Evolutionary conservation across 352 stramenopile species (phyloP).

Genomic region (Globisporangium radiosum): DNA sequence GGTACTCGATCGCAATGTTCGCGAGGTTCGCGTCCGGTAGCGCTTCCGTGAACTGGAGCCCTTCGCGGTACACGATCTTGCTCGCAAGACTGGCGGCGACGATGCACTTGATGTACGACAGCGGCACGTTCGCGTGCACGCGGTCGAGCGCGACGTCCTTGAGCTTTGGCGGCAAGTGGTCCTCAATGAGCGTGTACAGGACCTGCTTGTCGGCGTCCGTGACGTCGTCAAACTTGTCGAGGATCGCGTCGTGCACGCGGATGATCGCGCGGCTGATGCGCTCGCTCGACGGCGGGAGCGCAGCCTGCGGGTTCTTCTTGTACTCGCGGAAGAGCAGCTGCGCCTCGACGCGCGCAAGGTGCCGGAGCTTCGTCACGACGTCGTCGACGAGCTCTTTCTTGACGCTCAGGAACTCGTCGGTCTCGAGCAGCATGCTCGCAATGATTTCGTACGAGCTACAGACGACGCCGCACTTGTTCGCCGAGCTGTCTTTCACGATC

Average conservation of each 20-base stretch:
- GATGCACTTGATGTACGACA: conserved; percentile 96
- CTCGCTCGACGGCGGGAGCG: conserved; percentile 90
- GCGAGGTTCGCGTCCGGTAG: conserved; percentile 88
- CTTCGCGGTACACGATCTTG: conserved; percentile 98
- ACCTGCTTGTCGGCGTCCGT: conserved; percentile 75
- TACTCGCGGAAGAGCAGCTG: conserved; percentile 98
- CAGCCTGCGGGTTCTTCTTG: conserved; percentile 77
- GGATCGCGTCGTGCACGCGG: conserved; percentile 92
- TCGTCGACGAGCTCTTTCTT: conserved; percentile 93
- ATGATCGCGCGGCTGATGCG: conserved; percentile 96
- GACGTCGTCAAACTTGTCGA: conserved; percentile 89
- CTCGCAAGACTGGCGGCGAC: conserved; percentile 94
- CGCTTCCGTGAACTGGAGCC: conserved; percentile 93
- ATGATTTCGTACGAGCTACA: conserved; percentile 86
- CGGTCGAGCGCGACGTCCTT: conserved; percentile 91
- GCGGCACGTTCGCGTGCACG: conserved; percentile 89
- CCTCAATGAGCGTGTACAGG: conserved; percentile 80
- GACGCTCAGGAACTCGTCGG: conserved; percentile 95
- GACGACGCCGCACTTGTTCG: conserved; percentile 85
- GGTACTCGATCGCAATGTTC: conserved; percentile 90
- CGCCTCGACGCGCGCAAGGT: conserved; percentile 91
- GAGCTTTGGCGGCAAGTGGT: conserved; percentile 93
- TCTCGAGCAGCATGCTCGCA: conserved; percentile 93
- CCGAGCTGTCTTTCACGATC: conserved; percentile 97
- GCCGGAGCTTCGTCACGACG: conserved; percentile 92